phyloP scores from a whole-genome alignment of 345 rosid genomes.

The Populus ilicifolia region DNA sequence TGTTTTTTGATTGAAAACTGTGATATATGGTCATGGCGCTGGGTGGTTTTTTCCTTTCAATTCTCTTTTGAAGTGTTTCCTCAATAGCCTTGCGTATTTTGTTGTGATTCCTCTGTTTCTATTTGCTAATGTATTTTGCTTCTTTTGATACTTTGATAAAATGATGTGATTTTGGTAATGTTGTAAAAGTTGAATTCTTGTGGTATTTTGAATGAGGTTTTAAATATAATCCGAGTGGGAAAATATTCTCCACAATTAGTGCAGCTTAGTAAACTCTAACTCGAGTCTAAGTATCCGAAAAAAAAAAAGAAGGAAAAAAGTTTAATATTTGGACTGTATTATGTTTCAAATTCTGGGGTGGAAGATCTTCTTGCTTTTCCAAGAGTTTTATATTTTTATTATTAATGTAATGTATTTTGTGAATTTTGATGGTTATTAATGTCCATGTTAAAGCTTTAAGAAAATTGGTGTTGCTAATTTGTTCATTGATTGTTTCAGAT shows the following conservation, averaged over 20 bases:
- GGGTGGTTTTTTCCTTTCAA: not conserved
- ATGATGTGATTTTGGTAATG: not conserved
- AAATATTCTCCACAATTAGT: not conserved
- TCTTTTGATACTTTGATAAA: not conserved
- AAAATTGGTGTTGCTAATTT: not conserved
- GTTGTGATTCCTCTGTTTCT: not conserved
- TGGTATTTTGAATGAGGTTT: not conserved
- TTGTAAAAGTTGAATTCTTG: not conserved
- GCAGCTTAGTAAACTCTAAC: not conserved
- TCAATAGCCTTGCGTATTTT: not conserved
- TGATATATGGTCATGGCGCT: no score
- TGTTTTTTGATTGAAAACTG: no score
- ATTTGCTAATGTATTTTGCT: not conserved
- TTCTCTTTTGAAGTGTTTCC: not conserved
- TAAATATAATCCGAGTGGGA: not conserved
- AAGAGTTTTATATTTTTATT: not conserved
- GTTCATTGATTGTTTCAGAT: slow-evolving; percentile 19
- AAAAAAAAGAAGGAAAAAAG: not conserved
- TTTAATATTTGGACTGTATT: not conserved
- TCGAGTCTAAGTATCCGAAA: not conserved
- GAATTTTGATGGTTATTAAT: not conserved
- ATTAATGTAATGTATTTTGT: not conserved
- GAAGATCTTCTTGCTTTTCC: not conserved
- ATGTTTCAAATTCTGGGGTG: not conserved
- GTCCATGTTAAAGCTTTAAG: no score